A percentile compares a stretch with the other conserved stretches of the same genome.
phyloP scores from a whole-genome alignment of 148 eudicot species.

The Chenopodium quinoa region DNA sequence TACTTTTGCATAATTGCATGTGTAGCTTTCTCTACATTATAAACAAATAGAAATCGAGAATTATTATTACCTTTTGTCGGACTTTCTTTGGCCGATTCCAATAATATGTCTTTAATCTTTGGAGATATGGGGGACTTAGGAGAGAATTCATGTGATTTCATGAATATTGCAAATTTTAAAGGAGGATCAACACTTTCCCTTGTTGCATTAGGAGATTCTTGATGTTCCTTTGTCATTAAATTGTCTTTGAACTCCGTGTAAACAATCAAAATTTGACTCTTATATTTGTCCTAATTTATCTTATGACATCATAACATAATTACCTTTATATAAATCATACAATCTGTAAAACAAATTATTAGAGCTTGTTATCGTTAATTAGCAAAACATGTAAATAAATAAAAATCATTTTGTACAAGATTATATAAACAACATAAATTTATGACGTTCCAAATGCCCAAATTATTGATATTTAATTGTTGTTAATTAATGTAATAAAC shows the following conservation, averaged over 20 bases:
- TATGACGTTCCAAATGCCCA: not conserved
- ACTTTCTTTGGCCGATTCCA: not conserved
- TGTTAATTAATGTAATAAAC: too few relatives aligned
- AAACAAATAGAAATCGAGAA: not conserved
- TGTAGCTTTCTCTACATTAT: not conserved
- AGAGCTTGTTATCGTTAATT: not conserved
- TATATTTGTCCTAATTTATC: too few relatives aligned
- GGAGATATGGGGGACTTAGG: not conserved
- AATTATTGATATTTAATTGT: too few relatives aligned
- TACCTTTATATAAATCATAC: not conserved
- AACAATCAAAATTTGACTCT: not conserved
- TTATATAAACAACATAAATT: too few relatives aligned
- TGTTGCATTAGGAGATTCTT: not conserved
- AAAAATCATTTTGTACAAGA: not conserved
- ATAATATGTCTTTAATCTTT: not conserved
- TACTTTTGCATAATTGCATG: too few relatives aligned
- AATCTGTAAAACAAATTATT: not conserved
- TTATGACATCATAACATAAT: too few relatives aligned
- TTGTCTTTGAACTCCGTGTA: conserved; percentile 9
- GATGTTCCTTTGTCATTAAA: conserved; percentile 3
- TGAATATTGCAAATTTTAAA: not conserved
- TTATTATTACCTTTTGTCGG: not conserved
- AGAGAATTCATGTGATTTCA: not conserved
- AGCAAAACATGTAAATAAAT: not conserved
- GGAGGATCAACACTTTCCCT: not conserved